These are phyloP conservation scores for Hypomyces perniciosus DNA, from an alignment of 2,329 filamentous ascomycete species.

Conservation along the genomic window DNA sequence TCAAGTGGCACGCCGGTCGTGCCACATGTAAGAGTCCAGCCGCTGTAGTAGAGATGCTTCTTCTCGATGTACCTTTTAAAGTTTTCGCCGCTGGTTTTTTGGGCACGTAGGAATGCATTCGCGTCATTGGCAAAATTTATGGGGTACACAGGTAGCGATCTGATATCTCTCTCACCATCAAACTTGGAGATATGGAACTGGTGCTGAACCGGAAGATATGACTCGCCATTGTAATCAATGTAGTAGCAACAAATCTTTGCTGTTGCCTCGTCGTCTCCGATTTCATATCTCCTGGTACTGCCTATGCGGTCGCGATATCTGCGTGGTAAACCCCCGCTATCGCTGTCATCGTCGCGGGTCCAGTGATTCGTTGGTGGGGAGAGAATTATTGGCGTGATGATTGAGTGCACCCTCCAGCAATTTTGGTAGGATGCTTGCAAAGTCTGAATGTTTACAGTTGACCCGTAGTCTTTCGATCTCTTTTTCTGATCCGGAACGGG, in stretches of 20 bases:
- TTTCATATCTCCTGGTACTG: too few relatives aligned
- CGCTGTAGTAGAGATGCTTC: not conserved
- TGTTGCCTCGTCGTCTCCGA: not conserved
- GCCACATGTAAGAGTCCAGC: not conserved
- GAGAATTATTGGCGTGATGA: not conserved
- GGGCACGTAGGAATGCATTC: not conserved
- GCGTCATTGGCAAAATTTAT: not conserved
- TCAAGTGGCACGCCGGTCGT: not conserved
- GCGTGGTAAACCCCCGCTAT: too few relatives aligned
- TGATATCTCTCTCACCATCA: conserved; percentile 1
- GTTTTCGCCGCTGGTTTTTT: not conserved
- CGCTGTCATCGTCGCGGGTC: too few relatives aligned
- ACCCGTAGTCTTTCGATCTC: not conserved
- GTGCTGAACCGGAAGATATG: not conserved
- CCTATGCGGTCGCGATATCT: too few relatives aligned
- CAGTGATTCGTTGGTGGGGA: too few relatives aligned
- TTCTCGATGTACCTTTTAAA: not conserved
- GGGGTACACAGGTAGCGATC: not conserved
- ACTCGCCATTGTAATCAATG: conserved; percentile 1
- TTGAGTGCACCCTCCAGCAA: not conserved
- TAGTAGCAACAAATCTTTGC: not conserved
- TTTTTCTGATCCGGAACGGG: not conserved
- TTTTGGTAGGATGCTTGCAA: not conserved
- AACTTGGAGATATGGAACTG: not conserved
- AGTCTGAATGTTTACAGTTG: not conserved